phyloP scores from a whole-genome alignment of 2,329 filamentous ascomycete species.

The Cadophora sp. region DNA sequence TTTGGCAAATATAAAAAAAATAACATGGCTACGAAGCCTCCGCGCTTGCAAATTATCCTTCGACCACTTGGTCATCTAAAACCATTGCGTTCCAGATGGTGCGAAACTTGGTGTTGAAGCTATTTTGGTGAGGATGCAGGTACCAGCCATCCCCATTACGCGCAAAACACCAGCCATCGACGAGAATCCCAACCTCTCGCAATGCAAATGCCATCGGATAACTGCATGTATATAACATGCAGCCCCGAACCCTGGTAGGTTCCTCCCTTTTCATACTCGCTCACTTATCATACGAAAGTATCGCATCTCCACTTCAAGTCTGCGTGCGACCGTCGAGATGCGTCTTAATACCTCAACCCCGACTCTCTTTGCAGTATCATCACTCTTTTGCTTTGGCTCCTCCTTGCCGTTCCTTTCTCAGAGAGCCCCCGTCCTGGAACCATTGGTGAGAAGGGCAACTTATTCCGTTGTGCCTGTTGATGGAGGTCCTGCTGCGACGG shows the following conservation, averaged over 20 bases:
- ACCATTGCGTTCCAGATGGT: neutral
- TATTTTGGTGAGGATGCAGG: constrained; percentile 23
- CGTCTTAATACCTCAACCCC: constrained; percentile 36
- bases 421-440: constrained; percentile 23
- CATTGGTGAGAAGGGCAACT: constrained; percentile 37
- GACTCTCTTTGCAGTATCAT: constrained; percentile 39
- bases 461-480: constrained; percentile 48
- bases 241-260: constrained; percentile 28
- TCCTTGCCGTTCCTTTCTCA: constrained; percentile 38
- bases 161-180: constrained; percentile 37
- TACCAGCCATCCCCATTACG: constrained; percentile 34
- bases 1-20: neutral
- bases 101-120: neutral
- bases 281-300: constrained; percentile 22
- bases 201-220: constrained; percentile 27
- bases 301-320: constrained; percentile 22
- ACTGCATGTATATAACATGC: constrained; percentile 36
- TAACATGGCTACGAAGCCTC: constrained; percentile 4
- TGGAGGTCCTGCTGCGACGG: constrained; percentile 39
- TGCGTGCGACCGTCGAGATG: constrained; percentile 34
- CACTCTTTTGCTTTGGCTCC: constrained; percentile 36
- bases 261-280: constrained; percentile 29
- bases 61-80: neutral
- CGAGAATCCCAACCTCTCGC: constrained; percentile 38
- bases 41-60: neutral